Evolutionary conservation across 2,329 filamentous ascomycete species (phyloP).

Genomic region (Xylariomycetidae sp.): DNA sequence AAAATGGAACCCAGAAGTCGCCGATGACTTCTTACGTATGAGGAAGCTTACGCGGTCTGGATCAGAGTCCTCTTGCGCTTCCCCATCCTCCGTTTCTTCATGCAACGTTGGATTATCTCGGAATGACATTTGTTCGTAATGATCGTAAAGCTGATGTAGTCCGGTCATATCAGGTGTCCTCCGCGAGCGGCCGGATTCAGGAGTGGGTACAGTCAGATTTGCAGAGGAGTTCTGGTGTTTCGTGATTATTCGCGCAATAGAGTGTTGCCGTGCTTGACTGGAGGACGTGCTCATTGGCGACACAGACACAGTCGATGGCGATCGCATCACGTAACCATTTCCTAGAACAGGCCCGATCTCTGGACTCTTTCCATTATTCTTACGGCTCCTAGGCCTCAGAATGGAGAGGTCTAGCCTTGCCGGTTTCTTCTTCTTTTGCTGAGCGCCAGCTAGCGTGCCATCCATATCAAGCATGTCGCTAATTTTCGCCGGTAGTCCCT

Average conservation of each 20-base stretch:
- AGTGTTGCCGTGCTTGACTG: slow-evolving; percentile 5
- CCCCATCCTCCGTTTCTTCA: slow-evolving; percentile 10
- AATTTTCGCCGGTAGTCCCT: slow-evolving; percentile 46
- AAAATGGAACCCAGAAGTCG: slow-evolving; percentile 16
- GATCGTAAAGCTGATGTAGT: slow-evolving; percentile 49
- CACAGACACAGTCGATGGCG: slow-evolving; percentile 38
- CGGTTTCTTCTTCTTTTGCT: slow-evolving; percentile 42
- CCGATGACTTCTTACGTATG: slow-evolving; percentile 11
- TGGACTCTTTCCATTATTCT: slow-evolving; percentile 22
- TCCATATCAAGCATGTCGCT: slow-evolving; percentile 43
- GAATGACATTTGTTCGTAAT: slow-evolving; percentile 54
- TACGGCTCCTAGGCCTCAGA: slow-evolving; percentile 33
- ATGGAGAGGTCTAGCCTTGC: slow-evolving; percentile 45
- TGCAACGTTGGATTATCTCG: slow-evolving; percentile 30
- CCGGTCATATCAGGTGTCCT: slow-evolving; percentile 31
- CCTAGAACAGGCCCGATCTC: slow-evolving; percentile 27
- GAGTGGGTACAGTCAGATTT: slow-evolving; percentile 12
- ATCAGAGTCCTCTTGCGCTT: slow-evolving; percentile 2
- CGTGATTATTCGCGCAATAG: slow-evolving; percentile 10
- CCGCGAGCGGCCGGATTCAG: slow-evolving; percentile 18
- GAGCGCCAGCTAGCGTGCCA: slow-evolving; percentile 21
- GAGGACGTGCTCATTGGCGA: slow-evolving; percentile 8
- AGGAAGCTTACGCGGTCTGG: slow-evolving; percentile 7
- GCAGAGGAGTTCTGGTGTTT: slow-evolving; percentile 14
- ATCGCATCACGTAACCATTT: slow-evolving; percentile 33